These are phyloP conservation scores for Colletotrichum graminicola DNA, from an alignment of 2,329 filamentous ascomycete species.

Conservation along the genomic window DNA sequence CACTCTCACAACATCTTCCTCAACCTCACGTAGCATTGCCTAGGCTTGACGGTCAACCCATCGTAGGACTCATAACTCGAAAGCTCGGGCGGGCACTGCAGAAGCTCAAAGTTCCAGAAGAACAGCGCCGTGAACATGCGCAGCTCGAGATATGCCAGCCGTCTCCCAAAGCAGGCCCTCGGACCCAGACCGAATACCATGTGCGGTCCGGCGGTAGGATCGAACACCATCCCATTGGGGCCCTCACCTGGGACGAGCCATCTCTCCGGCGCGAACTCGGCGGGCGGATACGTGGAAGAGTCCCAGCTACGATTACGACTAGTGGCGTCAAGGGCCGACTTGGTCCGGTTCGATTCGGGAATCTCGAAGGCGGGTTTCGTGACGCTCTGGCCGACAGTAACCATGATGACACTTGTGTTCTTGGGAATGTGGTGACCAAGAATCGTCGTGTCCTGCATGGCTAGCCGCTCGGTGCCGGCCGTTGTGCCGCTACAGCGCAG, in stretches of 20 bases:
- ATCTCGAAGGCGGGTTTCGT: too few species aligned
- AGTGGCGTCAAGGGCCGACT: not conserved
- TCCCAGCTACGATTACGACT: not conserved
- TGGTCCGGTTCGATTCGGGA: too few species aligned
- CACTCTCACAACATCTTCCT: not conserved
- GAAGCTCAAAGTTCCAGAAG: not conserved
- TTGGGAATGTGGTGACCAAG: conserved; percentile 46
- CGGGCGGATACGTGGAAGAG: not conserved
- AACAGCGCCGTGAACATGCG: not conserved
- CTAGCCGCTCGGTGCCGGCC: conserved; percentile 8
- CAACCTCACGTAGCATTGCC: not conserved
- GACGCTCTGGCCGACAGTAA: not conserved
- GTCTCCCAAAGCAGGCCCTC: not conserved
- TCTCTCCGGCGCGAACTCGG: conserved; percentile 3
- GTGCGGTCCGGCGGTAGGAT: not conserved
- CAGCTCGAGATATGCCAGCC: not conserved
- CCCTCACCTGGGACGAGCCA: not conserved
- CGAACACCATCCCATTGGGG: not conserved
- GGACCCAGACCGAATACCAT: not conserved
- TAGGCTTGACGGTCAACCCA: not conserved
- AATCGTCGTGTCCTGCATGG: conserved; percentile 43
- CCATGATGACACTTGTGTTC: conserved; percentile 40
- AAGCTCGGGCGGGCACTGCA: not conserved
- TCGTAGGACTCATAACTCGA: not conserved
- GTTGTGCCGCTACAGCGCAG: conserved; percentile 45